These are phyloP conservation scores for Chlorella sp. DNA, from an alignment of 139 green algal species.

Conservation along the genomic window DNA sequence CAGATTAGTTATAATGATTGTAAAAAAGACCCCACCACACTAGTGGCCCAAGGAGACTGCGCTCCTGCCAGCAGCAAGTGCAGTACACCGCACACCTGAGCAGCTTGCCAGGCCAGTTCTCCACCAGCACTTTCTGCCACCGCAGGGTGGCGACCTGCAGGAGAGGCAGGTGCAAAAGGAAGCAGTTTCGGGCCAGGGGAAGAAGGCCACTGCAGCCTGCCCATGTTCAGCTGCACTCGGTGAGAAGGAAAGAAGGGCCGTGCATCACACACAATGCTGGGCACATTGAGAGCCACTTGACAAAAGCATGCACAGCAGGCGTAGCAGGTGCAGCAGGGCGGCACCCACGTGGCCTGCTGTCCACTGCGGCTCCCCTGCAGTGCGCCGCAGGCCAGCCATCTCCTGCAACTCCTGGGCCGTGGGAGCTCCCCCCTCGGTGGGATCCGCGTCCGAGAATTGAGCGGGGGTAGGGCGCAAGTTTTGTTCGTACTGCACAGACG, in stretches of 20 bases:
- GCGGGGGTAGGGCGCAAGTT: neutral
- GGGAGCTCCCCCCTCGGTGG: neutral
- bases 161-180: neutral
- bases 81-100: neutral
- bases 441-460: neutral
- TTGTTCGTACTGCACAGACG: neutral
- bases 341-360: neutral
- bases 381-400: neutral
- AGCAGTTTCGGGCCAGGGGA: too few relatives aligned
- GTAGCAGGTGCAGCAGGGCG: too few relatives aligned
- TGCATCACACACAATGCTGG: too few relatives aligned
- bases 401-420: neutral
- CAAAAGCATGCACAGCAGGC: too few relatives aligned
- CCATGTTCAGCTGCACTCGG: too few relatives aligned
- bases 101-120: neutral
- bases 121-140: neutral
- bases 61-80: too few relatives aligned
- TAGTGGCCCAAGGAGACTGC: too few relatives aligned
- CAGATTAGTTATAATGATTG: neutral
- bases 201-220: too few relatives aligned
- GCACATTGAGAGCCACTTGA: too few relatives aligned
- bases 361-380: neutral
- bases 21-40: neutral
- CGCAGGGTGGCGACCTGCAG: conserved; percentile 6
- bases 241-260: too few relatives aligned